Base-by-base conservation (phyloP, 148 eudicot genomes). In the Drosera capensis region DNA sequence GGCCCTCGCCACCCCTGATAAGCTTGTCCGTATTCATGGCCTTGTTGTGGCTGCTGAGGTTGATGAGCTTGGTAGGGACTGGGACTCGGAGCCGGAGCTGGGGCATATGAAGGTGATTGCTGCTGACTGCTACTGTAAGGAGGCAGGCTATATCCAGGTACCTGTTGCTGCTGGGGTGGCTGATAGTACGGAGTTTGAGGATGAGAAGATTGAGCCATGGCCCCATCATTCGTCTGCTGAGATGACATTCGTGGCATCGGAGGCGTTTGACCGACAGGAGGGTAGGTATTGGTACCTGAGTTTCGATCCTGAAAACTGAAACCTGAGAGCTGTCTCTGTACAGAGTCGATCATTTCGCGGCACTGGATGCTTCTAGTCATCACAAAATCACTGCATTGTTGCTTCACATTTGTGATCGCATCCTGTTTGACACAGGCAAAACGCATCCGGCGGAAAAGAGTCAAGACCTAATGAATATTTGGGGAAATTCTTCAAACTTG, bases 361-460 rank as follows among this genome's bases (percentile, higher is more conserved):
- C 99, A 85, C 49, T 90, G 95, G 20, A 90, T 85, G 45, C 69
- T 80, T 74, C 99, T 60, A 7, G 99, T 90, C 95, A 90, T 90
- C 46, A 73, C 77, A 49, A 80, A 90, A 63, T 90, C 99, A 55
- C 82, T 81, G 67, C 82, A 85, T 55, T 85, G 99, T 41, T 90
- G 99, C 56, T 90, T 90, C 44, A 85, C 66, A 30, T 65, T 81
- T 48, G 79, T 76, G 31, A 90, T 85, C 46, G 99, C 95, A 45
- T 90, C 99, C 95, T 90, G 78, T 71, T 54, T 16, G 23, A 30
- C 35, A 30, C 35, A 29, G 35, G 7, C 35, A 29, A 7, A 5
- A 29, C 35, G 7, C 7, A 12, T 29, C 7, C 35, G 35, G 12
- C 7, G 12, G 12, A 12, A 7, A 29, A 29, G 12, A 29, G 35